Base-by-base conservation (phyloP, 495 filamentous ascomycete species). In the Corynascus novoguineensis region DNA sequence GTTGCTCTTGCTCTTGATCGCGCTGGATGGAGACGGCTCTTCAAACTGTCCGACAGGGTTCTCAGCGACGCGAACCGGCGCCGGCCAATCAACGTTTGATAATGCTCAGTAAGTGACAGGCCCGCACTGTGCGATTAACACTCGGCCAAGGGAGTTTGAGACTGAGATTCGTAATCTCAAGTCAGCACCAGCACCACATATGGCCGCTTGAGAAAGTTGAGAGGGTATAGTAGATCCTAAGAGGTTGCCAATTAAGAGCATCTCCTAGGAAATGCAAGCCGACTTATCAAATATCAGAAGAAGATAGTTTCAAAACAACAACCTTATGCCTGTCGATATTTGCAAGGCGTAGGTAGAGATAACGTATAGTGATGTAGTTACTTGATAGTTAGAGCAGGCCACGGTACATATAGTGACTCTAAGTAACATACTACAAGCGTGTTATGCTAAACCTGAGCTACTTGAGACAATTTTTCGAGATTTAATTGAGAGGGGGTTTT, bases 71-170 rank as follows among this genome's bases (percentile, higher is more conserved):
- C 49, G 31, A 12, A 14, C 21, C 12, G 15, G 12, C 28, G 37
- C n/a, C 10, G 9, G 47, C 53, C 58, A 60, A 56, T 56, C 31
- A 55, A 25, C 12, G 58, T 21, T 17, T 32, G 52, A 22, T 29
- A 55, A 25, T 9, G 58, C 27, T 17, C 40, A 56, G 29, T 29
- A 55, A 1, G 15, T 17, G 4, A 27, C 31, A 14, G 4, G 3
- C 11, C 28, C 22, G 35, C 34, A 52, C 35, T 52, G 49, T 52
- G 34, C 41, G 14, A 48, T n/a, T 4, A 22, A 12, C 28, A 37
- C 15, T n/a, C n/a, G n/a, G 15, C 14, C 15, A 34, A 2, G n/a
- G 22, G 21, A 4, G 40, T 17, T n/a, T 21, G 25, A 11, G 17
- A 38, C 10, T 38, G 2, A 4, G 35, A 15, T 4, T 5, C 19